These are phyloP conservation scores for Pleurotus cornucopiae DNA, from an alignment of 768 basidiomycete species.

Conservation along the genomic window DNA sequence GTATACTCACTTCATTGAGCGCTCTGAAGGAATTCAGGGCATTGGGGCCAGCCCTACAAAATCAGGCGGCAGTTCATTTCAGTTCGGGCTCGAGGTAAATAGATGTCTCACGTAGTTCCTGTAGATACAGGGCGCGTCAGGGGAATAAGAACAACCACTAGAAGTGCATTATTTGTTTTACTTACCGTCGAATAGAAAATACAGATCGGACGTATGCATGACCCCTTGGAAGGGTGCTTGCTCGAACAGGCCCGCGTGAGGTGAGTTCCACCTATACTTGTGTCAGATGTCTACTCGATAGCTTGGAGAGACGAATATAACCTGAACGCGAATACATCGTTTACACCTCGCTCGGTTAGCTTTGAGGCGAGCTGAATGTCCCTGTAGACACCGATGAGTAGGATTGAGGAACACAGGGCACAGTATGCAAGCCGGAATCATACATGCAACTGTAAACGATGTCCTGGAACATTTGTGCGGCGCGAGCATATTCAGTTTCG, in stretches of 20 bases:
- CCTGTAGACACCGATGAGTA: constrained; percentile 18
- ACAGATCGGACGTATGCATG: constrained; percentile 40
- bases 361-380: constrained; percentile 35
- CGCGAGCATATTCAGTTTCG: constrained; percentile 34
- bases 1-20: constrained; percentile 28
- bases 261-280: constrained; percentile 34
- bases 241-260: constrained; percentile 34
- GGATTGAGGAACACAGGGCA: neutral
- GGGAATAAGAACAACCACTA: neutral
- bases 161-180: neutral
- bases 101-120: constrained; percentile 26
- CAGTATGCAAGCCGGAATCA: constrained; percentile 5
- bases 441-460: constrained; percentile 42
- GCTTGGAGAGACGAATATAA: constrained; percentile 6
- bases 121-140: neutral
- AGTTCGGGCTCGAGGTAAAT: neutral
- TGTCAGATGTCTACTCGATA: neutral
- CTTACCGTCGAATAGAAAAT: constrained; percentile 38
- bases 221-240: constrained; percentile 32
- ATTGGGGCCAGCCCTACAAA: constrained; percentile 19
- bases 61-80: neutral
- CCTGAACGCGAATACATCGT: constrained; percentile 32
- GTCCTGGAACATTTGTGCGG: constrained; percentile 36
- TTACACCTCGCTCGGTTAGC: constrained; percentile 21
- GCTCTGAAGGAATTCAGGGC: constrained; percentile 31